Evolutionary conservation across 495 filamentous ascomycete species (phyloP), one percentile per base, ranked within the genome.

Genomic region (Ramalina intermedia): DNA sequence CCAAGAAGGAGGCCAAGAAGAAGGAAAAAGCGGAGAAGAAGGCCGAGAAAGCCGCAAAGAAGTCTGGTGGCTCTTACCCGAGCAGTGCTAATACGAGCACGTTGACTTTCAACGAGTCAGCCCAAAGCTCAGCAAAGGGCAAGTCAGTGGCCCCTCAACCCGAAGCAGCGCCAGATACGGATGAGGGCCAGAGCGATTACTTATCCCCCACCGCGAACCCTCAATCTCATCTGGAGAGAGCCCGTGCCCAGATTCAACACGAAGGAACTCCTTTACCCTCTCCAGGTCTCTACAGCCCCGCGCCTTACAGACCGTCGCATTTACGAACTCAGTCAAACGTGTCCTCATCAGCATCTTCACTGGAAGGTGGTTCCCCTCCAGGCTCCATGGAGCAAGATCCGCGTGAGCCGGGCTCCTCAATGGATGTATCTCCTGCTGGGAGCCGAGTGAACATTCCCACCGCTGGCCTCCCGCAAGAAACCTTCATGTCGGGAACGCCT

Each of bases 11-110:
- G 35, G 77, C 78, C 13, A 93, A 90, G 64, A 85, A 81, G 56
- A 74, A 77, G 48, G 85, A 88, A 54, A 93, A 91, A 62, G 82
- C 85, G 51, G 81, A 80, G 16, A 86, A 84, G 50, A 88, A 89
- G 59, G 79, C 77, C 0, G 78, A 82, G 46, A 87, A 87, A 61
- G 66, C 63, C 4, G 76, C 72, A 55, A 89, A 88, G 64, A 86
- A 81, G 58, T 73, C 64, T 2, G 75, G 70, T 54, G 74, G 71
- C 53, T 70, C 84, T 69, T 69, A 68, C 55, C 66, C 69, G 5
- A 43, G 68, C 51, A 54, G 47, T 37, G 66, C 68, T 26, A 53
- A 69, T 47, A 58, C 64, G 23, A 60, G 58, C 35, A 59, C 58
- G 9, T 61, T 64, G 50, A 57, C 60, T 26, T 53, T 57, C 35